Conservation (phyloP, 2,329 filamentous ascomycete species). For the Aspergillus pseudoviridinutans region DNA sequence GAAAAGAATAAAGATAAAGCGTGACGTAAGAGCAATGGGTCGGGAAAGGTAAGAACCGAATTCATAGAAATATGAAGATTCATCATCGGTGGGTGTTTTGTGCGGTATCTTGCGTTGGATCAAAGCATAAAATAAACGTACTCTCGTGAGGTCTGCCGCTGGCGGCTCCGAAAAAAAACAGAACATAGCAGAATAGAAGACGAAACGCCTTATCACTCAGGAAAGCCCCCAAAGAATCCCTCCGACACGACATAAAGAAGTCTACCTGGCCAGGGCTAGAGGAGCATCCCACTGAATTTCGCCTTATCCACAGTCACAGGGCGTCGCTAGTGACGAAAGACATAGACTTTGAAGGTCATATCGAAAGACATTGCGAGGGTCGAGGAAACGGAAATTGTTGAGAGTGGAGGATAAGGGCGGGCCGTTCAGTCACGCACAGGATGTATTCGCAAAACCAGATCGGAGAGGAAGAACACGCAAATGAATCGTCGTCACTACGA, state of each 20-base stretch:
- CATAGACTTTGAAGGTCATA: slow-evolving; percentile 11
- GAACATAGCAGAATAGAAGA: slow-evolving; percentile 2
- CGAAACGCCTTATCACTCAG: slow-evolving; percentile 11
- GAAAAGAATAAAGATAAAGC: slow-evolving; percentile 4
- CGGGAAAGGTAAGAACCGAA: slow-evolving; percentile 5
- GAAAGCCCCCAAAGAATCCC: slow-evolving; percentile 10
- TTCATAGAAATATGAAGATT: slow-evolving; percentile 22
- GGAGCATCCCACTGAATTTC: slow-evolving; percentile 5
- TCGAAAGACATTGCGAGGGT: slow-evolving; percentile 6
- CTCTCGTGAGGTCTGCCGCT: slow-evolving; percentile 21
- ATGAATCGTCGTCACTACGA: slow-evolving; percentile 23
- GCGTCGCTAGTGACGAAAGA: slow-evolving; percentile 10
- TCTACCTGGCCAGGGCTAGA: slow-evolving; percentile 1
- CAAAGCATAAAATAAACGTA: slow-evolving; percentile 31
- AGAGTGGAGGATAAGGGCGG: slow-evolving; percentile 2
- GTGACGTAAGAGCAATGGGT: slow-evolving; percentile 1
- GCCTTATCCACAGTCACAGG: slow-evolving; percentile 12
- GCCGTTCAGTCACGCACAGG: slow-evolving; percentile 1
- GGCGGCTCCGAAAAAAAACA: slow-evolving; percentile 11
- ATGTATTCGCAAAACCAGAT: slow-evolving; percentile 14
- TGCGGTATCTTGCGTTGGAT: slow-evolving; percentile 34
- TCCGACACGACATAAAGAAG: slow-evolving; percentile 11
- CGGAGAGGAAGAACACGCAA: slow-evolving; percentile 10
- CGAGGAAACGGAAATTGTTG: slow-evolving; percentile 6
- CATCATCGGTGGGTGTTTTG: slow-evolving; percentile 33